Conservation (phyloP, 768 basidiomycete species). For the Lactarius hengduanensis region DNA sequence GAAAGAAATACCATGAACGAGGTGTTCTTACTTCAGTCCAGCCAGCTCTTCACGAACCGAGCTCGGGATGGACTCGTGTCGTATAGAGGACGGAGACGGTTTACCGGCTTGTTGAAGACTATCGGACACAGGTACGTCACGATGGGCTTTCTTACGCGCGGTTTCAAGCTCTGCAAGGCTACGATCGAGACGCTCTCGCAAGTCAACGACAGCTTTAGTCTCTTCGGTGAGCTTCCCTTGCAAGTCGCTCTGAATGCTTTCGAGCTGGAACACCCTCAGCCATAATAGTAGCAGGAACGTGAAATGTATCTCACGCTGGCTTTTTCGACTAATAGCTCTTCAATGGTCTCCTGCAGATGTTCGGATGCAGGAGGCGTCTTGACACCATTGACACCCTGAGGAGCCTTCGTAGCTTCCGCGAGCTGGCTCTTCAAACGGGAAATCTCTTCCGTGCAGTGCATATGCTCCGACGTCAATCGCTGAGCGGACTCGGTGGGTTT, state of each 20-base stretch:
- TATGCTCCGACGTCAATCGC: slow-evolving; percentile 50
- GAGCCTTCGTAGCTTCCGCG: slow-evolving; percentile 38
- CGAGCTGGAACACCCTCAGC: slow-evolving; percentile 19
- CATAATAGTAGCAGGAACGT: neutral
- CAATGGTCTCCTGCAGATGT: slow-evolving; percentile 20
- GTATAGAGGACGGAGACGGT: slow-evolving; percentile 34
- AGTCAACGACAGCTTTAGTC: slow-evolving; percentile 29
- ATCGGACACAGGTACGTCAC: slow-evolving; percentile 48
- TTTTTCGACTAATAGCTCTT: slow-evolving; percentile 20
- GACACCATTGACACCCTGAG: slow-evolving; percentile 29
- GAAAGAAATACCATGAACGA: neutral
- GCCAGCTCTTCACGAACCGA: slow-evolving; percentile 63
- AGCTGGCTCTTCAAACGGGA: slow-evolving; percentile 49
- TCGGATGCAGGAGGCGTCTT: slow-evolving; percentile 3
- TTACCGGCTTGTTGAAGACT: slow-evolving; percentile 38
- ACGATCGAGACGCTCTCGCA: slow-evolving; percentile 38
- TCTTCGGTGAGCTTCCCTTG: slow-evolving; percentile 19
- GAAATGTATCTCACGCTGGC: slow-evolving; percentile 16
- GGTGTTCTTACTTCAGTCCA: slow-evolving; percentile 67
- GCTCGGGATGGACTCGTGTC: slow-evolving; percentile 47
- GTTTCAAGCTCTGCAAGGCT: slow-evolving; percentile 53
- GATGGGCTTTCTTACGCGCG: slow-evolving; percentile 57
- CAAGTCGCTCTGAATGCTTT: slow-evolving; percentile 12
- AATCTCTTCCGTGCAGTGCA: slow-evolving; percentile 56
- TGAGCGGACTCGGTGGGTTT: slow-evolving; percentile 49